phyloP scores from a whole-genome alignment of 2,329 filamentous ascomycete species.

The Aspergillus chevalieri region DNA sequence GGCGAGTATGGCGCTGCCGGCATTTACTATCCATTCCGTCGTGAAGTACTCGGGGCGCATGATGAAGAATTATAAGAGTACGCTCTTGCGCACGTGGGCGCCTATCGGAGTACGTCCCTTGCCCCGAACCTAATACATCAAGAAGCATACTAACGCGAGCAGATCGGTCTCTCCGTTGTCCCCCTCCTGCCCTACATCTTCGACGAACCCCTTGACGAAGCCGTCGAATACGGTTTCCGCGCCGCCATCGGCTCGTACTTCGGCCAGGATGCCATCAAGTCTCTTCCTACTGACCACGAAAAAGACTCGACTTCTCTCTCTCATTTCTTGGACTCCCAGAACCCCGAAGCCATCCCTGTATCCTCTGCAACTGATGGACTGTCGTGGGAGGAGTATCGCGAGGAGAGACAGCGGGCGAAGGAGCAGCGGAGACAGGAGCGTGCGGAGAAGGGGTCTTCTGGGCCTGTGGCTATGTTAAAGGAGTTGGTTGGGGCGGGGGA shows the following conservation, averaged over 20 bases:
- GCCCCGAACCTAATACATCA: not conserved
- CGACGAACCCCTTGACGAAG: slow-evolving; percentile 86
- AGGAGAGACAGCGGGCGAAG: slow-evolving; percentile 20
- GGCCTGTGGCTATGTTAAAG: slow-evolving; percentile 10
- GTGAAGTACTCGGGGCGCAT: slow-evolving; percentile 82
- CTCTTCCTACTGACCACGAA: slow-evolving; percentile 11
- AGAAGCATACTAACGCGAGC: slow-evolving; percentile 12
- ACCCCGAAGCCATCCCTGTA: slow-evolving; percentile 8
- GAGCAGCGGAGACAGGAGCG: slow-evolving; percentile 21
- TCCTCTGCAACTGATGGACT: slow-evolving; percentile 8
- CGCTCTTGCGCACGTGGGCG: slow-evolving; percentile 70
- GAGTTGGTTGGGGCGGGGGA: slow-evolving; percentile 5
- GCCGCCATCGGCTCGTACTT: slow-evolving; percentile 70
- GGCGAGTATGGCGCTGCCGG: slow-evolving; percentile 89
- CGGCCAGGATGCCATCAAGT: slow-evolving; percentile 52
- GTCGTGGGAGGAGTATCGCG: slow-evolving; percentile 33
- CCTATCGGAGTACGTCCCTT: slow-evolving; percentile 72
- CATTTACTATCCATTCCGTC: slow-evolving; percentile 88
- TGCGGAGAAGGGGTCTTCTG: slow-evolving; percentile 12
- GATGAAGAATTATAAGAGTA: slow-evolving; percentile 76
- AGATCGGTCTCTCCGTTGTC: slow-evolving; percentile 65
- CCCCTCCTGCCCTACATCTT: slow-evolving; percentile 80
- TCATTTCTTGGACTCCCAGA: slow-evolving; percentile 14
- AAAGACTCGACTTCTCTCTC: slow-evolving; percentile 17
- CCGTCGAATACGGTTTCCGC: slow-evolving; percentile 85